These are phyloP conservation scores for Microbotryomycetes sp. DNA, from an alignment of 1,284 basidiomycete species.

Conservation along the genomic window DNA sequence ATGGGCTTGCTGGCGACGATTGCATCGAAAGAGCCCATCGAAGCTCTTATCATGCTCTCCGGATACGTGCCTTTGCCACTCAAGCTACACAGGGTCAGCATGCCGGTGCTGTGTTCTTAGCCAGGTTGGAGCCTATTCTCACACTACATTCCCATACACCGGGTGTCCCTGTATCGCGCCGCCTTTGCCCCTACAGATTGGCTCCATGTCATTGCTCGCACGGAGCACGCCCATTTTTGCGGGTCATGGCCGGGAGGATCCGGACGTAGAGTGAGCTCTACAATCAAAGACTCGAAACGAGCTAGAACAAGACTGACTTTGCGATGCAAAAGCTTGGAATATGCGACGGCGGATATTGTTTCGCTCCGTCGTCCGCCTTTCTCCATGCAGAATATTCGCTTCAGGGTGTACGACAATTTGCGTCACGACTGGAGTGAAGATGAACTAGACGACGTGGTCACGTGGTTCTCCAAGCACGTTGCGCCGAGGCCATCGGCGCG, in stretches of 20 bases:
- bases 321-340: not conserved
- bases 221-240: constrained; percentile 16
- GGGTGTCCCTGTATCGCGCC: not conserved
- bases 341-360: not conserved
- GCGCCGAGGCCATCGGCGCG: too few relatives aligned
- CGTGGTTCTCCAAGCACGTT: not conserved
- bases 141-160: not conserved
- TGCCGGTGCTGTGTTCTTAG: not conserved
- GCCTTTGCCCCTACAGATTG: constrained; percentile 1
- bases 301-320: too few relatives aligned
- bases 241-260: constrained; percentile 16
- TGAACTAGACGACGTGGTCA: constrained; percentile 12
- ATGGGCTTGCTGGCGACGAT: not conserved
- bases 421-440: constrained; percentile 12
- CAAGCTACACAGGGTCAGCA: constrained; percentile 3
- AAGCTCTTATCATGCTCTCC: not conserved
- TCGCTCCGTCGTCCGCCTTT: not conserved
- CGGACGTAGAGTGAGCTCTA: constrained; percentile 6
- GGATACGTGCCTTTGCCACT: not conserved
- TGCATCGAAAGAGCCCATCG: not conserved
- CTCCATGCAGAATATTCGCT: not conserved
- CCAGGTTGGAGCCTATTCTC: not conserved
- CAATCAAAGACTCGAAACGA: too few relatives aligned
- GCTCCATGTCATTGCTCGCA: not conserved
- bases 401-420: constrained; percentile 6